Evolutionary conservation across 2,329 filamentous ascomycete genomes (phyloP), one percentile per base, ranked within the genome.

Genomic region (Pseudocercospora eumusae): DNA sequence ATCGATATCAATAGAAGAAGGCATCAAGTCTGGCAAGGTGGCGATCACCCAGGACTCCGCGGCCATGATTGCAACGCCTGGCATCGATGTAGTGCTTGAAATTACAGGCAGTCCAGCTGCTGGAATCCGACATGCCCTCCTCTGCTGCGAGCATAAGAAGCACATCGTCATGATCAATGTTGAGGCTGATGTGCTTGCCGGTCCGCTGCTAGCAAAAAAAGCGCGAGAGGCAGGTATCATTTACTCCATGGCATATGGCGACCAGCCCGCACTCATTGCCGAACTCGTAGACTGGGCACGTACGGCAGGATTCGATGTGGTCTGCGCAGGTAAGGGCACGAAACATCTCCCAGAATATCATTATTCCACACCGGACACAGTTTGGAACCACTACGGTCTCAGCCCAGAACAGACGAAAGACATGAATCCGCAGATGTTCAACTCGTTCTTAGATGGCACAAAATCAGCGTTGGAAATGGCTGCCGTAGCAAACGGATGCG

Each of bases 131-230:
- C 78, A 81, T 63, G 77, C 76, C 3, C 64, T 81, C 0, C 68
- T 78, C 9, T 80, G 77, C 69, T 81, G 77, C 62, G 77, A 81
- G 64, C 75, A 80, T 69, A 78, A 80, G 70, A 80, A 80, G 69
- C 79, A 81, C 68, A 80, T 81, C 54, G 78, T 81, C 25, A 80
- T 80, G 78, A 77, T 80, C 67, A 80, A 79, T 59, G 79, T 80
- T 27, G 78, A 81, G 68, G 78, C 77, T 25, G 77, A 81, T 65
- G 76, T 80, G 0, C 72, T 80, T 4, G 77, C 76, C 11, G 78
- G 78, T 2, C 78, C 78, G 7, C 67, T 80, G 1, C 68, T 80
- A 2, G 75, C 75, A 2, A 72, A 76, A 1, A 77, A 76, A 63
- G 78, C 79, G 0, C 71, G 75, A 55, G 79, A 80, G 66, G 78